Base-by-base conservation (phyloP, 2,329 filamentous ascomycete genomes). In the Dothidotthia symphoricarpi region DNA sequence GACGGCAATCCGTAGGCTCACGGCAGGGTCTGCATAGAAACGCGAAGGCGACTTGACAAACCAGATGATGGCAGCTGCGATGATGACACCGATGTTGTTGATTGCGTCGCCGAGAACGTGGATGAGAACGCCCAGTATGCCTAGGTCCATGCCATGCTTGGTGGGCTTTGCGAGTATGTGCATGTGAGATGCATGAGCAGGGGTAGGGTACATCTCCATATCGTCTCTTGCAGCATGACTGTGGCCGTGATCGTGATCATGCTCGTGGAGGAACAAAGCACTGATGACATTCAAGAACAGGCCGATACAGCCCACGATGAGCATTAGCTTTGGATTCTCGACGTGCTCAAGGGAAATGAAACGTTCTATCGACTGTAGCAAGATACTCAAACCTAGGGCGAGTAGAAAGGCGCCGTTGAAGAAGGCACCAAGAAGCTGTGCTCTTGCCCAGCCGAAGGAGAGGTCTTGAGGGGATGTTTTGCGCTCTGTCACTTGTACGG, bases 341-440 rank as follows among this genome's bases (percentile, higher is more conserved):
- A 90, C 71, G 14, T 63, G 65, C 44, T 78, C 62, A 3, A 83
- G 57, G 3, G 74, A 68, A 14, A 83, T 71, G 54, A 87, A 87
- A 24, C 85, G 73, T 63, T 89, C 83, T 34, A 89, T 74, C 0
- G 85, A 82, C 57, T 89, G 85, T 3, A 89, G 68, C 24, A 85
- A 75, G 33, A 89, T 86, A 61, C 83, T 87, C 24, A 88, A 64
- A 1, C 83, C 83, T 2, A 90, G 69, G 1, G 83, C 85, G 12
- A 88, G 64, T 1, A 90, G 73, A 41, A 90, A 86, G 1, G 83
- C 81, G 11, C 85, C 85, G 54, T 90, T 90, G 74, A 89, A 90
- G 64, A 90, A 90, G 15, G 84, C 83, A 4, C 85, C 85, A 0
- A 90, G 71, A 1, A 88, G 63, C n/a, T 79, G 77, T 12, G 85